Percentiles rank a stretch among this genome's conserved stretches.
These are phyloP conservation scores for Candida qinlingensis DNA, from an alignment of 805 yeast genomes.

Conservation along the genomic window DNA sequence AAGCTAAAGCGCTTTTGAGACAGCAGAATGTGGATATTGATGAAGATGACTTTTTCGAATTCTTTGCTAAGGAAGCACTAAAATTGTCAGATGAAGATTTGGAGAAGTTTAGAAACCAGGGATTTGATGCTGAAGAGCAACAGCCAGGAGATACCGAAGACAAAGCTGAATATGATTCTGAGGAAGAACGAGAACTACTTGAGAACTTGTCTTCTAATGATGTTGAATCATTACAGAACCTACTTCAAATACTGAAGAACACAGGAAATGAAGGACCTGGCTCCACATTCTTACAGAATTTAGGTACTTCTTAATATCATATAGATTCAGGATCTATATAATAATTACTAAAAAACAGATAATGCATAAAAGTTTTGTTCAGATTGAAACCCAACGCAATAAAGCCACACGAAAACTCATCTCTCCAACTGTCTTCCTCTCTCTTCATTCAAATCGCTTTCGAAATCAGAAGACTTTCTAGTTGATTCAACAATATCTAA, in stretches of 20 bases:
- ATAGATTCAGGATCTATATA: background rate
- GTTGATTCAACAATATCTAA: slow-evolving; percentile 18
- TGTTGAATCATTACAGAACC: slow-evolving; percentile 17
- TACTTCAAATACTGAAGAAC: slow-evolving; percentile 25
- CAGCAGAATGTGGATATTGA: slow-evolving; percentile 40
- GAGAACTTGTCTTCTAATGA: slow-evolving; percentile 5
- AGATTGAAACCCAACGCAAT: too few species aligned
- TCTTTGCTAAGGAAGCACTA: slow-evolving; percentile 49
- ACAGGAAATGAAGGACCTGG: slow-evolving; percentile 31
- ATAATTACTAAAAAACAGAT: background rate
- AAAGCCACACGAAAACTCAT: background rate
- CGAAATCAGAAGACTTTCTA: slow-evolving; percentile 23
- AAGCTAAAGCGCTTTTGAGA: slow-evolving; percentile 26
- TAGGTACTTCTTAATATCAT: background rate
- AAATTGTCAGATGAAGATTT: slow-evolving; percentile 42
- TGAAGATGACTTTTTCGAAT: slow-evolving; percentile 69
- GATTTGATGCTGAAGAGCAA: slow-evolving; percentile 20
- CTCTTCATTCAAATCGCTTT: slow-evolving; percentile 16
- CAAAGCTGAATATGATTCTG: slow-evolving; percentile 14
- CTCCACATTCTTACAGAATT: slow-evolving; percentile 28
- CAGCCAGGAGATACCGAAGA: background rate
- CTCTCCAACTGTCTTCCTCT: slow-evolving; percentile 13
- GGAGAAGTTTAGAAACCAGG: slow-evolving; percentile 28
- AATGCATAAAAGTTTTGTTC: background rate
- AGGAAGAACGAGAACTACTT: slow-evolving; percentile 18